These are phyloP conservation scores for Inosperma sp. DNA, from an alignment of 768 basidiomycete species.

Conservation along the genomic window DNA sequence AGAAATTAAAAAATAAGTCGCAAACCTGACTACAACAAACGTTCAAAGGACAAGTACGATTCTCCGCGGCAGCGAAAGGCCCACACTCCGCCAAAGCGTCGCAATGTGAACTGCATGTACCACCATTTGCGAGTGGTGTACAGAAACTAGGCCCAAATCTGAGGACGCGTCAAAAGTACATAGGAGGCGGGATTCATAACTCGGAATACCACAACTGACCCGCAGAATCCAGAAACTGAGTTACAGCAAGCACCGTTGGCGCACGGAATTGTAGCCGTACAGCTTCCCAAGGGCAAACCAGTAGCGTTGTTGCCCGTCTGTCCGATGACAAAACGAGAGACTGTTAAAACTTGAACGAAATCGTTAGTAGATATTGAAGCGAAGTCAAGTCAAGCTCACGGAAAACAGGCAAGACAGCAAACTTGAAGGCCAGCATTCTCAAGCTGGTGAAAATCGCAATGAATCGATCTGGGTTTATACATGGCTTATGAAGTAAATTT, in stretches of 20 bases:
- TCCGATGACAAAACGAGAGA: conserved; percentile 9
- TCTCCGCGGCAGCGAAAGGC: conserved; percentile 7
- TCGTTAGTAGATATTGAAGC: neutral
- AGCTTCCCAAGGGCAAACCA: conserved; percentile 21
- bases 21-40: conserved; percentile 9
- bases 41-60: conserved; percentile 7
- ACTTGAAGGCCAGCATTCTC: too few species aligned
- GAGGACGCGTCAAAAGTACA: neutral
- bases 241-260: conserved; percentile 26
- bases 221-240: conserved; percentile 23
- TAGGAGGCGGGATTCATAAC: neutral
- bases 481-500: too few species aligned
- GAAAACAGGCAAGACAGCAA: too few species aligned
- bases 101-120: neutral
- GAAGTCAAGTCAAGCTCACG: conserved; percentile 3
- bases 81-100: conserved; percentile 8
- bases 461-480: too few species aligned
- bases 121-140: too few species aligned
- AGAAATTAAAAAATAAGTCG: too few species aligned
- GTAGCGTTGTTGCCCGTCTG: conserved; percentile 16
- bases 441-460: too few species aligned
- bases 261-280: conserved; percentile 22
- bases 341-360: conserved; percentile 2
- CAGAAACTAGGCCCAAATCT: conserved; percentile 3
- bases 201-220: conserved; percentile 11